Evolutionary conservation across 345 rosid genomes (phyloP), one percentile per base, ranked within the genome.

Genomic region (Atalantia buxifolia): DNA sequence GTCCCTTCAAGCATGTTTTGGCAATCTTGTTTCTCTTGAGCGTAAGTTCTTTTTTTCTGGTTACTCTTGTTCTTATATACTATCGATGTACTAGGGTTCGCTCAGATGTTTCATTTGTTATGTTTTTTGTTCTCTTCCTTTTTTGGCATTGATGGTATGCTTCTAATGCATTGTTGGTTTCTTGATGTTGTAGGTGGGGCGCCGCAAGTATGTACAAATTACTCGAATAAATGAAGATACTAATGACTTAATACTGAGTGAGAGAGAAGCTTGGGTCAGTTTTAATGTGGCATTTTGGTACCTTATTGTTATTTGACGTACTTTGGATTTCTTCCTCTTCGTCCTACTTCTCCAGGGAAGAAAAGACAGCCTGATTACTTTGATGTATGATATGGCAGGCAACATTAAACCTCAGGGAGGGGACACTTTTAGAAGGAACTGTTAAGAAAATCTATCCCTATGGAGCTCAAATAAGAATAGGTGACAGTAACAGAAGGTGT

Each of bases 401-500:
- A 88, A 89, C 81, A 88, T 27, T 85, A 80, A 80, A 93, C 72
- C 97, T 93, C 74, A 84, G 71, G 81, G 99, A 91, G 82, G 99
- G 99, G 79, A 88, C 98, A 69, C 94, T 95, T 78, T 86, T 93
- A 78, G 94, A 91, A 67, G 99, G 99, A 71, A 90, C 87, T 62
- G 94, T 95, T 28, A 88, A 78, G 83, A 93, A 87, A 84, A 85
- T 91, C 66, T 87, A 88, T 66, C 92, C 99, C 1, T 92, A 91
- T 81, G 99, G 98, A 84, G 98, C 98, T 61, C 97, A 92, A 83
- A 88, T 95, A 82, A 87, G 85, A 83, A 90, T 95, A 24, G 93
- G 93, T 10, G 92, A 87, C 71, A 90, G 93, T 75, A 91, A 89
- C 76, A 86, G 98, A 89, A 93, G 98, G 98, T 91, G 67, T 72